These are phyloP conservation scores for Carex cristatella DNA, from an alignment of 176 grass and related monocot genomes.

Conservation along the genomic window DNA sequence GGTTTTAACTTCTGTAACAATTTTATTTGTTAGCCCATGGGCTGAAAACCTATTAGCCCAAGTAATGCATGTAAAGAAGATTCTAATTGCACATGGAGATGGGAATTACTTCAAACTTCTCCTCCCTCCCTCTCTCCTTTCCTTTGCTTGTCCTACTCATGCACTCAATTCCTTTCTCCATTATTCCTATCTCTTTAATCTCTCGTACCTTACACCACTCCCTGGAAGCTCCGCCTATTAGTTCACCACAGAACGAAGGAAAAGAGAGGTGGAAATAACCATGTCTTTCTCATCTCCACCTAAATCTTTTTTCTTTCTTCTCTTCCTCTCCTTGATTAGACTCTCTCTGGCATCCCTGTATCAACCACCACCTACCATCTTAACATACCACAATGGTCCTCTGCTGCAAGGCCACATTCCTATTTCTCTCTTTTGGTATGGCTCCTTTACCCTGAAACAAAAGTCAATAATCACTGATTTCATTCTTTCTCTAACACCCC, in stretches of 20 bases:
- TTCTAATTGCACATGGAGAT: not conserved
- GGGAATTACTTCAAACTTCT: slow-evolving; percentile 22
- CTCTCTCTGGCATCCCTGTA: slow-evolving; percentile 40
- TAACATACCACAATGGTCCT: slow-evolving; percentile 59
- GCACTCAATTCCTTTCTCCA: slow-evolving; percentile 15
- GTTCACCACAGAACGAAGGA: not conserved
- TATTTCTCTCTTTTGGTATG: slow-evolving; percentile 78
- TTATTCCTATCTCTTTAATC: slow-evolving; percentile 12
- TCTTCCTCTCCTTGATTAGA: not conserved
- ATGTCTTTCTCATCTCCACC: slow-evolving; percentile 7
- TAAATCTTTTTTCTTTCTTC: not conserved
- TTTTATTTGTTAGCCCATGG: not conserved
- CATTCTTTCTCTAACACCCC: slow-evolving; percentile 60
- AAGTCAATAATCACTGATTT: slow-evolving; percentile 63
- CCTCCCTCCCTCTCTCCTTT: not conserved
- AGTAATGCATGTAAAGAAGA: not conserved
- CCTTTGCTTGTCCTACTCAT: slow-evolving; percentile 15
- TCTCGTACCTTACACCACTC: not conserved
- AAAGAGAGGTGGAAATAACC: not conserved
- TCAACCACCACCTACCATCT: slow-evolving; percentile 31
- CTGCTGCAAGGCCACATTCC: slow-evolving; percentile 61
- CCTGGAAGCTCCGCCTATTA: not conserved
- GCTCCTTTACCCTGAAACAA: slow-evolving; percentile 62
- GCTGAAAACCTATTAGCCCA: not conserved
- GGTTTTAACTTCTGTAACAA: slow-evolving; percentile 13